These are phyloP conservation scores for Gossypium lobatum DNA, from an alignment of 441 rosid species.

Conservation along the genomic window DNA sequence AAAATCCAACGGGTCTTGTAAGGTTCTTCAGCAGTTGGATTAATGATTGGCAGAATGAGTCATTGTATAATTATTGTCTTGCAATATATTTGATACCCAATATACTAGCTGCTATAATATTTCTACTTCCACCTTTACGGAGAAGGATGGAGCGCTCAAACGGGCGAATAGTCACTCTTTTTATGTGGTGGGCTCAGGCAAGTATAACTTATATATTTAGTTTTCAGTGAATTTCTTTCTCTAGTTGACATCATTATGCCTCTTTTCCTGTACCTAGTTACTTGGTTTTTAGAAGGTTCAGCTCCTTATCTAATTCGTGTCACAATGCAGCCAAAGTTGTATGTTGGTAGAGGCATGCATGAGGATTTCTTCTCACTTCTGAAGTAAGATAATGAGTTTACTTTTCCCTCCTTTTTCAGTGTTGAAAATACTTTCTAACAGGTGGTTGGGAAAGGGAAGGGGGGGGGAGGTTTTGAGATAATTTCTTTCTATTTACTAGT, in stretches of 20 bases:
- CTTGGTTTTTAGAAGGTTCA: neutral
- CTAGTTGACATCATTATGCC: neutral
- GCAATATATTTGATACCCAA: conserved; percentile 83
- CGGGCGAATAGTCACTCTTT: conserved; percentile 56
- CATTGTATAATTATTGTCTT: conserved; percentile 69
- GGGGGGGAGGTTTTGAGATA: conserved; percentile 6
- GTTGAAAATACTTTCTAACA: neutral
- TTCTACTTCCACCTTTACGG: conserved; percentile 76
- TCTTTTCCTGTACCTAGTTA: neutral
- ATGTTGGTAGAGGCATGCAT: conserved; percentile 92
- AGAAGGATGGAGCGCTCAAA: conserved; percentile 88
- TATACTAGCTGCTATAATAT: conserved; percentile 63
- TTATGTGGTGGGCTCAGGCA: conserved; percentile 99
- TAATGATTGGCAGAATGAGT: conserved; percentile 56
- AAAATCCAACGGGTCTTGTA: conserved; percentile 68
- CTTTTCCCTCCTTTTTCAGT: conserved; percentile 7
- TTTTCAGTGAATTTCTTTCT: neutral
- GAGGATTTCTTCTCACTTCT: conserved; percentile 59
- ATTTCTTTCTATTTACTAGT: neutral
- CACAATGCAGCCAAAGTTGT: conserved; percentile 55
- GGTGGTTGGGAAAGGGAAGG: neutral
- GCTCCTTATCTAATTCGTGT: neutral
- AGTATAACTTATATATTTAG: conserved; percentile 23
- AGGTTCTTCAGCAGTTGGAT: conserved; percentile 67
- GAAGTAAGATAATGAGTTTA: conserved; percentile 49